Conservation (phyloP, 768 basidiomycete species). For the Hypsizygus marmoreus region DNA sequence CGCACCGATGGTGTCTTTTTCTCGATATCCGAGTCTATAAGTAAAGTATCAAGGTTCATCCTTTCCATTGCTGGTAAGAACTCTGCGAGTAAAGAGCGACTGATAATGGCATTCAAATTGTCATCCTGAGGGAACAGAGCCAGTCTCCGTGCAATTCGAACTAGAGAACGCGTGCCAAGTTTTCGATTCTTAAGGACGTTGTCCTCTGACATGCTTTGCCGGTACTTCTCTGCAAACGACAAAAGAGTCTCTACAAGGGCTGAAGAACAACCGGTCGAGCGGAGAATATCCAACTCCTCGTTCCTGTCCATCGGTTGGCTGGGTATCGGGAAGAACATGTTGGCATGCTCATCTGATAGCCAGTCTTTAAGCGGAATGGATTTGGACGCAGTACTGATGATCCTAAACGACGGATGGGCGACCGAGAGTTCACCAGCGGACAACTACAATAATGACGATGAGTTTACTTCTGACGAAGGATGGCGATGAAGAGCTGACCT, state of each 20-base stretch:
- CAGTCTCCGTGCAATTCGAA: slow-evolving; percentile 54
- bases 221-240: slow-evolving; percentile 58
- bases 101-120: slow-evolving; percentile 51
- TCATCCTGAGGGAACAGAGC: slow-evolving; percentile 44
- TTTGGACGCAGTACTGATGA: slow-evolving; percentile 64
- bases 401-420: slow-evolving; percentile 59
- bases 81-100: slow-evolving; percentile 53
- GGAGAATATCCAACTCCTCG: slow-evolving; percentile 54
- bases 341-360: slow-evolving; percentile 66
- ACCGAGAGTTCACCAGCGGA: slow-evolving; percentile 44
- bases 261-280: slow-evolving; percentile 49
- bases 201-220: slow-evolving; percentile 54
- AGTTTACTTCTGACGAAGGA: neutral
- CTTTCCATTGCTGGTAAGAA: slow-evolving; percentile 63
- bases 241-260: slow-evolving; percentile 42
- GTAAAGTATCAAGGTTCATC: slow-evolving; percentile 50
- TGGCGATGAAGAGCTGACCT: slow-evolving; percentile 31
- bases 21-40: slow-evolving; percentile 52
- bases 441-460: slow-evolving; percentile 18
- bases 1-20: slow-evolving; percentile 44
- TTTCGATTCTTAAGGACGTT: slow-evolving; percentile 62
- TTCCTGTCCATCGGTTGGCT: slow-evolving; percentile 57
- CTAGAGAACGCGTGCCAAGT: slow-evolving; percentile 60
- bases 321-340: slow-evolving; percentile 69
- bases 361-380: slow-evolving; percentile 68